Base-by-base conservation (phyloP, 2,329 filamentous ascomycete genomes). In the Penicillium occitanis region DNA sequence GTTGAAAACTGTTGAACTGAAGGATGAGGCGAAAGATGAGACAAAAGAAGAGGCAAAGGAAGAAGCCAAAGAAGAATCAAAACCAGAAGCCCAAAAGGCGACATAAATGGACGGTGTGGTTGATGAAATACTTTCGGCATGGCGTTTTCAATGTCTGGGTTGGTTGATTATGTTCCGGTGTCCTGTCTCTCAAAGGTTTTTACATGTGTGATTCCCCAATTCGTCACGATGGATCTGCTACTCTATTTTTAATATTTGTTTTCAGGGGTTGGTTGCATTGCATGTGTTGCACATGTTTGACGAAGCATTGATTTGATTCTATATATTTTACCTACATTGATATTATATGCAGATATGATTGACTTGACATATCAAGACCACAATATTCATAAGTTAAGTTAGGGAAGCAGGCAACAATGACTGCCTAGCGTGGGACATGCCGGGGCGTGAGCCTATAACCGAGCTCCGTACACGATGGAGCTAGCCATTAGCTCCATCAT, bases 1-100 rank as follows among this genome's bases (percentile, higher is more conserved):
- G 53, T n/a, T 58, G 2, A 40, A 58, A 28, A n/a, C 19, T n/a
- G 44, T 60, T 22, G 55, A 51, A 33, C 22, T 65, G 25, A 78
- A 77, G 22, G 74, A 74, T 1, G 66, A 71, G 22, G 75, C 75
- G 2, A 69, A 64, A 68, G 53, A 59, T 59, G 48, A 65, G 65
- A 3, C 8, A 10, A 30, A 37, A 37, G 40, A 46, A 50, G 53
- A 10, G 25, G 19, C 5, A 10, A 50, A 40, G 25, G 22, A 40
- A 14, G 57, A 58, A 17, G 19, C 17, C 10, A 25, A 22, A 42
- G 55, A 10, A 42, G 55, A 40, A 25, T 57, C 6, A 2, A 57
- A 57, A 37, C 5, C 53, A 22, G 33, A 57, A 22, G 17, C 33
- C n/a, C 33, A 57, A 37, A 37, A 22, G 33, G 30, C 30, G n/a